Evolutionary conservation across 345 rosid species (phyloP), one percentile per base, ranked within the genome.

Genomic region (Populus deltoides): DNA sequence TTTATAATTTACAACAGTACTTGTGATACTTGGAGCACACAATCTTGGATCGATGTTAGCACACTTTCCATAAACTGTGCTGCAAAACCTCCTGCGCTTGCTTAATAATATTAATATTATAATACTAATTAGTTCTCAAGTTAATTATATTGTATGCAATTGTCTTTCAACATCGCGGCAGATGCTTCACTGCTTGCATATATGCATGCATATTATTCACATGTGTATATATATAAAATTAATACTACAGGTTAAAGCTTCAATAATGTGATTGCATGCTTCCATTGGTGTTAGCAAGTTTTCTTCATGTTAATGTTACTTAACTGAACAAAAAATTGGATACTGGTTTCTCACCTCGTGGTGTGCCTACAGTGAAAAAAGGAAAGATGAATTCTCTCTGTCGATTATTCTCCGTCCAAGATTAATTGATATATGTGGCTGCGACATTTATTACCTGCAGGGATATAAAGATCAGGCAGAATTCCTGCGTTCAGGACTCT

Each of bases 391-490:
- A 73, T 53, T 49, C 24, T 33, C 36, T 66, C 41, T 16, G 16
- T 12, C 1, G 18, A 0, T 59, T 9, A n/a, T 57, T 57, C 11
- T 0, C 18, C 18, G 5, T 57, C 11, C 5, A 61, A 53, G 16
- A 8, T 62, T 68, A 22, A 27, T 45, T 62, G 20, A 25, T 29
- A 29, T 10, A 1, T 18, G 63, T 73, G 18, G 33, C 41, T 66
- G 65, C 29, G n/a, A 36, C 29, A 2, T 61, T 63, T 43, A 51
- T 49, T 47, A 27, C 29, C 45, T 82, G 76, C 85, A 95, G 99
- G 81, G 89, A 24, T 95, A 91, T 76, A 80, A 81, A 66, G 93
- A 88, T 57, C 90, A 85, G 81, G 81, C 89, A 5, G 86, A 88
- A 1, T 86, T 83, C 71, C 80, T 90, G 63, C 84, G 79, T 38